Evolutionary conservation across 176 grass and related monocot species (phyloP).

Genomic region (Carex kokanica): DNA sequence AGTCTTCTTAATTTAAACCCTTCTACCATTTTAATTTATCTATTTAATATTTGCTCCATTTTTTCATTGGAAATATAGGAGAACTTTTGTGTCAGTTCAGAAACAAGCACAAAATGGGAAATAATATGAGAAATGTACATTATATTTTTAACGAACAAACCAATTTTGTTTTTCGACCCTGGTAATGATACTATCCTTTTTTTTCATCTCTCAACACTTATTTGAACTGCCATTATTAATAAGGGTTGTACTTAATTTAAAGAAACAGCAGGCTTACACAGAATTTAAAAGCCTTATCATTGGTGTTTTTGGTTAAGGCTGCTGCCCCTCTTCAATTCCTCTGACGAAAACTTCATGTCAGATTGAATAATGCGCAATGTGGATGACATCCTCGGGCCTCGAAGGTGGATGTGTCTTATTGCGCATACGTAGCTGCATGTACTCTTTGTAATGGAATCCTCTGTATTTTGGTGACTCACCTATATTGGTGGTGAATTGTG

Average conservation of each 20-base stretch:
- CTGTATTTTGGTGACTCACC: slow-evolving; percentile 20
- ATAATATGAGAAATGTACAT: background rate
- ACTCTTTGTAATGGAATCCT: slow-evolving; percentile 29
- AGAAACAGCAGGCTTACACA: background rate
- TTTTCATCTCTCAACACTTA: background rate
- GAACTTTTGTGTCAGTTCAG: too few species aligned
- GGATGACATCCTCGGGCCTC: slow-evolving; percentile 26
- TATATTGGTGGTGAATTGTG: slow-evolving; percentile 31
- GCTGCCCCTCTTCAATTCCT: background rate
- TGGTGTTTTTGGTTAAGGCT: background rate
- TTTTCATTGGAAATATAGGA: too few species aligned
- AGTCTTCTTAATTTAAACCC: too few species aligned
- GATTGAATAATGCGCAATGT: slow-evolving; percentile 28
- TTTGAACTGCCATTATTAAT: slow-evolving; percentile 3
- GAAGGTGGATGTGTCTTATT: slow-evolving; percentile 35
- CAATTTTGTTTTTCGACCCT: background rate
- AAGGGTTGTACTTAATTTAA: background rate
- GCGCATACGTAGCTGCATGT: slow-evolving; percentile 26
- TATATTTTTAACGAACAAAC: too few species aligned
- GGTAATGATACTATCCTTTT: background rate
- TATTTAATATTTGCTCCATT: too few species aligned
- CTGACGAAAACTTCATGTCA: background rate
- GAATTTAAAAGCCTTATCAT: background rate
- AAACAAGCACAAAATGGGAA: background rate
- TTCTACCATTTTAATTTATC: too few species aligned